Evolutionary conservation across 169 alveolate genomes (phyloP).

Genomic region (Cyclospora cayetanensis): DNA sequence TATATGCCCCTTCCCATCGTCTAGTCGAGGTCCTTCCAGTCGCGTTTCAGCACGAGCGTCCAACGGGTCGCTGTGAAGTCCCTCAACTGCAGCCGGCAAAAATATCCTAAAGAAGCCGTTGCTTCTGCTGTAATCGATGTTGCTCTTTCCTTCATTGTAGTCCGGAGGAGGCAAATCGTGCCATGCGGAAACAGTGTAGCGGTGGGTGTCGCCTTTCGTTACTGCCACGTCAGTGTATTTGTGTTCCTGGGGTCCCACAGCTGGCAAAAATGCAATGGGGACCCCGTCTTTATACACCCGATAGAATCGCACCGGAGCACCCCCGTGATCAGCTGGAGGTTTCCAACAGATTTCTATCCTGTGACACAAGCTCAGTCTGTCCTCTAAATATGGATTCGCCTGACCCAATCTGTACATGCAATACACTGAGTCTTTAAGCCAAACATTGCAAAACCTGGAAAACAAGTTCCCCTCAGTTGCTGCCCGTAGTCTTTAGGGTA

Average conservation of each 20-base stretch:
- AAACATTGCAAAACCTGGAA: not conserved
- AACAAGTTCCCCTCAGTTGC: not conserved
- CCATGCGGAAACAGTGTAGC: slow-evolving; percentile 46
- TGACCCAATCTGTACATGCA: not conserved
- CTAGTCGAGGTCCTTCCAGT: slow-evolving; percentile 28
- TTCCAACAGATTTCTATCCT: slow-evolving; percentile 35
- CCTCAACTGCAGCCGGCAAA: slow-evolving; percentile 7
- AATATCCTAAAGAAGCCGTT: not conserved
- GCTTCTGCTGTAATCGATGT: not conserved
- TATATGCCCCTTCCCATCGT: slow-evolving; percentile 40
- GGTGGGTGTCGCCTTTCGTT: not conserved
- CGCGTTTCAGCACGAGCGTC: not conserved
- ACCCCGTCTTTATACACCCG: slow-evolving; percentile 2
- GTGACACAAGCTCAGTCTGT: not conserved
- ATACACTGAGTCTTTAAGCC: not conserved
- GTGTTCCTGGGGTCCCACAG: not conserved
- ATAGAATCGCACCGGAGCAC: slow-evolving; percentile 34
- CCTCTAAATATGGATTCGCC: not conserved
- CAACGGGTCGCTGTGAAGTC: slow-evolving; percentile 30
- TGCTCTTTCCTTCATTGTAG: not conserved
- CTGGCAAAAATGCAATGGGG: slow-evolving; percentile 6
- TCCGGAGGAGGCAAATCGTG: slow-evolving; percentile 32
- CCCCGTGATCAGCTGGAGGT: slow-evolving; percentile 57
- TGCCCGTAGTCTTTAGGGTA: not conserved
- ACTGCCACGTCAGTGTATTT: not conserved